phyloP scores from a whole-genome alignment of 768 basidiomycete species.

The Xanthoconium stramineum region DNA sequence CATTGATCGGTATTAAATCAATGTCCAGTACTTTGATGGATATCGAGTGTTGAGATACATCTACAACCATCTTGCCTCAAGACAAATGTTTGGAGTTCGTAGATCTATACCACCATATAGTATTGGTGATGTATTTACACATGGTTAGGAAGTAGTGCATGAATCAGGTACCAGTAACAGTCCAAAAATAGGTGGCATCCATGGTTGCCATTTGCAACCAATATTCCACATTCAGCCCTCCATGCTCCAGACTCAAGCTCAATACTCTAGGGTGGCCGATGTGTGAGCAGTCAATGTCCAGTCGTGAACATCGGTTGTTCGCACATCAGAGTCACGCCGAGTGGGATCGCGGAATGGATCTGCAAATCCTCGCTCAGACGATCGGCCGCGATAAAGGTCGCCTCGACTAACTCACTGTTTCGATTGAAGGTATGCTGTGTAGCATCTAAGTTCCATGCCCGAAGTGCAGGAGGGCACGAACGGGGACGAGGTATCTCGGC shows the following conservation, averaged over 20 bases:
- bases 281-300: background rate
- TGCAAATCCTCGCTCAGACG: no score
- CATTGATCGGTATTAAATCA: background rate
- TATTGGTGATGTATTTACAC: no score
- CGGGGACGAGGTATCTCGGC: background rate
- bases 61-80: no score
- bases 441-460: background rate
- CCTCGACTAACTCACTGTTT: background rate
- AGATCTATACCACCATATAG: no score
- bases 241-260: background rate
- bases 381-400: no score
- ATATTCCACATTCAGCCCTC: background rate
- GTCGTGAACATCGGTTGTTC: background rate
- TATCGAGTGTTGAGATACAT: no score
- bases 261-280: background rate
- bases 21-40: no score
- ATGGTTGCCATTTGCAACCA: background rate
- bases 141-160: no score
- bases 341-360: no score
- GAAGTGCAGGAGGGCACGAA: slow-evolving; percentile 2
- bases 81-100: no score
- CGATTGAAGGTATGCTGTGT: no score
- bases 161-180: no score
- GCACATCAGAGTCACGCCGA: background rate
- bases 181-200: background rate